Evolutionary conservation across 176 grass and related monocot species (phyloP).

Genomic region (Coix lacrymajobi): DNA sequence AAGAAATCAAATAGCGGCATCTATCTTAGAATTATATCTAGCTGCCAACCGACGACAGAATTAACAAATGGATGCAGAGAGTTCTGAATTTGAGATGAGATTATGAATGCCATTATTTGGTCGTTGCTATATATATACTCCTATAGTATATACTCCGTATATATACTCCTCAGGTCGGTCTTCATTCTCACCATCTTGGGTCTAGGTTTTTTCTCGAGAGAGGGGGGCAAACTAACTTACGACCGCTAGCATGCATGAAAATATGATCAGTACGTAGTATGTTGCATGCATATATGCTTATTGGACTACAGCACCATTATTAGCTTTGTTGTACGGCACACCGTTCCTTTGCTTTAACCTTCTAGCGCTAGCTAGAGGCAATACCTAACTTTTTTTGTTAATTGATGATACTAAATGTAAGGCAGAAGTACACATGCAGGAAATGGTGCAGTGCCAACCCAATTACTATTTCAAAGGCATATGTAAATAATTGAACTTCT

Average conservation of each 20-base stretch:
- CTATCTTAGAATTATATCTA: background rate
- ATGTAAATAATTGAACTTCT: background rate
- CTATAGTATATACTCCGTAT: background rate
- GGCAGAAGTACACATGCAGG: background rate
- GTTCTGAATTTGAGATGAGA: background rate
- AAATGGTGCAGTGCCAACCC: background rate
- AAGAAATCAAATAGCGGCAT: background rate
- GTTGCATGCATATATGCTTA: constrained; percentile 16
- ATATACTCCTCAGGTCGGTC: background rate
- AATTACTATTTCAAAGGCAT: background rate
- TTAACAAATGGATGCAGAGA: constrained; percentile 12
- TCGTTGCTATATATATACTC: background rate
- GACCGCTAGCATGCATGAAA: background rate
- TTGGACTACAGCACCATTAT: background rate
- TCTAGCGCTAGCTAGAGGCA: background rate
- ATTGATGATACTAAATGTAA: background rate
- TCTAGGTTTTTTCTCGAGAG: background rate
- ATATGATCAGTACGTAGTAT: background rate
- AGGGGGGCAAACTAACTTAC: background rate
- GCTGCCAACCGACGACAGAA: background rate
- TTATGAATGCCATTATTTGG: background rate
- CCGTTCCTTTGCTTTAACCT: background rate
- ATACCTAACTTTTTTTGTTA: background rate
- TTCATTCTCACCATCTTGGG: background rate
- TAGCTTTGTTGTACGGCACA: background rate